Evolutionary conservation across 2,329 filamentous ascomycete genomes (phyloP).

Genomic region (Coniochaeta sp.): DNA sequence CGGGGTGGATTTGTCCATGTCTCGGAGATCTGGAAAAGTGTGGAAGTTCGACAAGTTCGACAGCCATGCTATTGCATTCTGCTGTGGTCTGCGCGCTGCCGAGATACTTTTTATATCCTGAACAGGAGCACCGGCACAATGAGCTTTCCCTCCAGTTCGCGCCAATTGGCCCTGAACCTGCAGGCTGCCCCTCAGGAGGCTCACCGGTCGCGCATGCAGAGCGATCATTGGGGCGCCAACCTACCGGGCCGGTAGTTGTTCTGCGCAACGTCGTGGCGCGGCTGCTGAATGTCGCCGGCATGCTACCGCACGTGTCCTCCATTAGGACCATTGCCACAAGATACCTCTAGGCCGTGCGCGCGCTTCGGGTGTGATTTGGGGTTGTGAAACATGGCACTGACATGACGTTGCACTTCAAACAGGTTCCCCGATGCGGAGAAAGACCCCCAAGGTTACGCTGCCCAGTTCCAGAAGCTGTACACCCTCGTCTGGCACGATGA

Average conservation of each 20-base stretch:
- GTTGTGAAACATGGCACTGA: background rate
- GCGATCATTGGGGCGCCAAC: background rate
- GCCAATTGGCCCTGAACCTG: background rate
- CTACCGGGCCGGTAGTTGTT: background rate
- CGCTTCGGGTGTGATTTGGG: background rate
- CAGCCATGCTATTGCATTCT: background rate
- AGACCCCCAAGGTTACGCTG: slow-evolving; percentile 47
- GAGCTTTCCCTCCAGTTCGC: background rate
- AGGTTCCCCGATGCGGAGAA: slow-evolving; percentile 73
- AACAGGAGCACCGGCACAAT: background rate
- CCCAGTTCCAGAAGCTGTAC: slow-evolving; percentile 54
- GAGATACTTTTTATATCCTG: background rate
- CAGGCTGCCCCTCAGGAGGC: background rate
- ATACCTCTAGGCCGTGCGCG: background rate
- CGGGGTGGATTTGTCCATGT: background rate
- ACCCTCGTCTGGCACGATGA: slow-evolving; percentile 54
- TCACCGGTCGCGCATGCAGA: slow-evolving; percentile 1
- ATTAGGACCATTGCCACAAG: background rate
- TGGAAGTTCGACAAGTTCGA: background rate
- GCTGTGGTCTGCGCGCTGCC: too few relatives aligned
- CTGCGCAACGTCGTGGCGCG: background rate
- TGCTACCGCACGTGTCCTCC: background rate
- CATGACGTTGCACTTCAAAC: slow-evolving; percentile 1
- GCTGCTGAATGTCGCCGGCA: background rate
- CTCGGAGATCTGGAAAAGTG: background rate